Percentiles rank a stretch among this genome's conserved stretches.
phyloP scores from a whole-genome alignment of 805 yeast genomes.

The Starmera amethionina region DNA sequence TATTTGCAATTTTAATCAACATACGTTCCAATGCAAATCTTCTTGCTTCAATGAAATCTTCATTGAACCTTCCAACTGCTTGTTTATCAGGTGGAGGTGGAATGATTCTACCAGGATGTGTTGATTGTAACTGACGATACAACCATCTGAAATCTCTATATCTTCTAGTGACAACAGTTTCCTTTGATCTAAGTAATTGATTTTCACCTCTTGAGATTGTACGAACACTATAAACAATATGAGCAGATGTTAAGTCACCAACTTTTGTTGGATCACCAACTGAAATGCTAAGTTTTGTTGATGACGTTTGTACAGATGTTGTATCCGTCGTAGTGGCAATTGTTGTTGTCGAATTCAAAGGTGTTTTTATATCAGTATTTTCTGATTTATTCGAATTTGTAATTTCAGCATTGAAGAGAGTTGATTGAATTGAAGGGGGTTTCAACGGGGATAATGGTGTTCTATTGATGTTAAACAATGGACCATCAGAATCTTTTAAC shows the following conservation, averaged over 20 bases:
- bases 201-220: constrained; percentile 35
- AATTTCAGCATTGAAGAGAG: no score
- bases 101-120: constrained; percentile 82
- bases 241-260: constrained; percentile 83
- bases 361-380: no score
- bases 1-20: constrained; percentile 62
- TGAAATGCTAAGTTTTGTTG: constrained; percentile 41
- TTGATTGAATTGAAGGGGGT: constrained; percentile 1
- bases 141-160: constrained; percentile 93
- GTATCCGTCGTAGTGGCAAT: constrained; percentile 13
- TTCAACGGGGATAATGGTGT: constrained; percentile 17
- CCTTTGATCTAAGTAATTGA: constrained; percentile 22
- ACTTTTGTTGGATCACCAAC: constrained; percentile 90
- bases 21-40: constrained; percentile 77
- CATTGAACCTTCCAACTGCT: constrained; percentile 83
- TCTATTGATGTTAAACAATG: constrained; percentile 37
- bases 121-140: constrained; percentile 75
- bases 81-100: constrained; percentile 98
- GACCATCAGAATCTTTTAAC: constrained; percentile 39
- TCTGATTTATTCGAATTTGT: no score
- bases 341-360: constrained; percentile 9
- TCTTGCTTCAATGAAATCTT: constrained; percentile 81
- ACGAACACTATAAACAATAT: constrained; percentile 75
- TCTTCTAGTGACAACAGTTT: constrained; percentile 63
- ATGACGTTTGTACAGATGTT: constrained; percentile 4